Evolutionary conservation across 2,329 filamentous ascomycete genomes (phyloP).

Genomic region (Coniochaeta hoffmannii): DNA sequence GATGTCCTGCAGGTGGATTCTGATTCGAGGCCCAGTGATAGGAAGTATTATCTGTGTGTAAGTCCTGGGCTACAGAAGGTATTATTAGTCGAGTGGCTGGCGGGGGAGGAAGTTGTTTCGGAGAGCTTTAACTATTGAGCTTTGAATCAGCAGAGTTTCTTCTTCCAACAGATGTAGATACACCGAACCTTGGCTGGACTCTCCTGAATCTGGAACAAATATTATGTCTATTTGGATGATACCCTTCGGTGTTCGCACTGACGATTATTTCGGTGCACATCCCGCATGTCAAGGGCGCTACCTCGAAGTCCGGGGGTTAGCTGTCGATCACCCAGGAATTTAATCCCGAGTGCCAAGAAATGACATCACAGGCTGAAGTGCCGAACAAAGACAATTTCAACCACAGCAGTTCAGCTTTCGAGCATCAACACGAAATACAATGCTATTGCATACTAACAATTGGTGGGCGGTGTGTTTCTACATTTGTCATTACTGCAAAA

Average conservation of each 20-base stretch:
- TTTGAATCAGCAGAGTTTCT: neutral
- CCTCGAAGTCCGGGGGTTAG: neutral
- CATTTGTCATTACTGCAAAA: neutral
- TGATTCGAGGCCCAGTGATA: slow-evolving; percentile 26
- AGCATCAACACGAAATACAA: neutral
- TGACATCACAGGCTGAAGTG: neutral
- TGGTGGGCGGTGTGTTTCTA: neutral
- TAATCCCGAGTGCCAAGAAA: neutral
- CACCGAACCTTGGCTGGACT: too few species aligned
- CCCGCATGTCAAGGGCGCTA: too few species aligned
- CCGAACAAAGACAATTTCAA: neutral
- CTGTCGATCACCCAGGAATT: neutral
- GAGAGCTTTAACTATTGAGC: slow-evolving; percentile 55
- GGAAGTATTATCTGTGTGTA: slow-evolving; percentile 46
- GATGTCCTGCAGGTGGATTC: slow-evolving; percentile 34
- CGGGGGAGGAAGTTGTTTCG: slow-evolving; percentile 44
- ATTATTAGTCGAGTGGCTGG: slow-evolving; percentile 41
- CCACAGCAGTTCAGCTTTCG: neutral
- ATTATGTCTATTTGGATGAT: too few species aligned
- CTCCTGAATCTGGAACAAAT: too few species aligned
- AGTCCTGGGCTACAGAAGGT: slow-evolving; percentile 31
- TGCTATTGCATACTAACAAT: neutral
- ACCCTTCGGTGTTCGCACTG: too few species aligned
- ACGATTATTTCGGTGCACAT: too few species aligned
- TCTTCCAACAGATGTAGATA: too few species aligned